phyloP scores from a whole-genome alignment of 495 filamentous ascomycete species.

The Penicillium cinerascens region DNA sequence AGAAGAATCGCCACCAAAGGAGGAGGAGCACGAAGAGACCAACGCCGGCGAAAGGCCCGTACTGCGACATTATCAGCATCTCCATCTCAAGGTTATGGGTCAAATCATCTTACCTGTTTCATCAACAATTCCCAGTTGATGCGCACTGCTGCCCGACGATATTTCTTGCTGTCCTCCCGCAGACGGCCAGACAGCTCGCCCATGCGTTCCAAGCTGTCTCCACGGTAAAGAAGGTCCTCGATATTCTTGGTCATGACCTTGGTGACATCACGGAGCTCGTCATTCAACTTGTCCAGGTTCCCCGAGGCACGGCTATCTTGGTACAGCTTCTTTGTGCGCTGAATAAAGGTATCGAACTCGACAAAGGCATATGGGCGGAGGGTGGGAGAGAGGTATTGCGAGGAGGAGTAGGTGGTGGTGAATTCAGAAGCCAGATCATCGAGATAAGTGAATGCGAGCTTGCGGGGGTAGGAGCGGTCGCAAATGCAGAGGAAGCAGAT shows the following conservation, averaged over 20 bases:
- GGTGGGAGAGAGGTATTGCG: conserved; percentile 67
- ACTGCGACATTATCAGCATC: conserved; percentile 47
- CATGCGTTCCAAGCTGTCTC: conserved; percentile 94
- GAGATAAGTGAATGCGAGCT: conserved; percentile 98
- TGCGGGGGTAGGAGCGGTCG: conserved; percentile 91
- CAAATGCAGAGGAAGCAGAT: conserved; percentile 91
- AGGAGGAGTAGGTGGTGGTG: conserved; percentile 71
- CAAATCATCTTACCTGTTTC: conserved; percentile 64
- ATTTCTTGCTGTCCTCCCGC: conserved; percentile 90
- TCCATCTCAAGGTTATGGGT: neutral
- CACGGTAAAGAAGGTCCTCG: conserved; percentile 92
- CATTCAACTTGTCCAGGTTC: conserved; percentile 87
- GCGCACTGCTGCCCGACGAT: conserved; percentile 83
- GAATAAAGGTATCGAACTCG: conserved; percentile 97
- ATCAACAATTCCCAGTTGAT: conserved; percentile 98
- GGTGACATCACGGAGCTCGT: conserved; percentile 95
- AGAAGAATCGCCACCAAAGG: conserved; percentile 93
- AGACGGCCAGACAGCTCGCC: conserved; percentile 85
- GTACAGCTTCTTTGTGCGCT: conserved; percentile 89
- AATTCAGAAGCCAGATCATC: conserved; percentile 89
- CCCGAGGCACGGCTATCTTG: conserved; percentile 82
- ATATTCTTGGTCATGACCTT: conserved; percentile 99
- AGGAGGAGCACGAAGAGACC: conserved; percentile 78
- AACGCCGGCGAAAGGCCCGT: conserved; percentile 80
- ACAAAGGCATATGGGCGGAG: conserved; percentile 94